phyloP scores from a whole-genome alignment of 2,329 filamentous ascomycete species.

The Paraconiothyrium sp. region DNA sequence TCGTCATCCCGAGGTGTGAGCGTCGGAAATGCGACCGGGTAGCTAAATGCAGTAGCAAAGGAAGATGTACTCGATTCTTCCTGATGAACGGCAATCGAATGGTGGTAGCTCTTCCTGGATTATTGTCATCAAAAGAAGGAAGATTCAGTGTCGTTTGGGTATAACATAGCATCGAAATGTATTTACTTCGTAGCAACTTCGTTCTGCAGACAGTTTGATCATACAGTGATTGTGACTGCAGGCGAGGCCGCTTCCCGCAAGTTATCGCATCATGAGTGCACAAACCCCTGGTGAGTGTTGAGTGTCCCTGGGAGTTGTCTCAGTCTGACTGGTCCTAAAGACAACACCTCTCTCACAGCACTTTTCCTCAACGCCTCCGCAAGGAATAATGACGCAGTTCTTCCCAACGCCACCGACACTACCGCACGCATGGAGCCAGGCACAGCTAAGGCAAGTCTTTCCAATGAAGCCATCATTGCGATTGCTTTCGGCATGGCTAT shows the following conservation, averaged over 20 bases:
- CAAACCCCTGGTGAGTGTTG: neutral
- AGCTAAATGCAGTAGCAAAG: neutral
- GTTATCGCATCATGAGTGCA: neutral
- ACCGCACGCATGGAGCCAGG: neutral
- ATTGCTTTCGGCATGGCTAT: neutral
- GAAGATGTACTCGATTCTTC: neutral
- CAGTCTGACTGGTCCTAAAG: neutral
- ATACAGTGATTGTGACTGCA: neutral
- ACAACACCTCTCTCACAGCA: neutral
- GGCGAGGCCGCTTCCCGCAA: neutral
- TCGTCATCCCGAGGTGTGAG: no score
- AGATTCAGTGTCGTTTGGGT: neutral
- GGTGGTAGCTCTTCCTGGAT: neutral
- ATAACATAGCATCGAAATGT: neutral
- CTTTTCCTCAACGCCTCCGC: neutral
- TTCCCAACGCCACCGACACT: neutral
- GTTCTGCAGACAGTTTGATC: neutral
- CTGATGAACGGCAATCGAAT: neutral
- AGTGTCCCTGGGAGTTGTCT: neutral
- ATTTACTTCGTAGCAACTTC: neutral
- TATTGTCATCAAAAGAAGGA: neutral
- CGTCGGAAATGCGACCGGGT: neutral
- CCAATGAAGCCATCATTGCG: neutral
- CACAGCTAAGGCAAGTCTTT: neutral
- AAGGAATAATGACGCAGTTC: neutral